Percentiles rank a stretch among this genome's conserved stretches.
Conservation (phyloP, 768 basidiomycete genomes). For the Leccinum sublutescens region DNA sequence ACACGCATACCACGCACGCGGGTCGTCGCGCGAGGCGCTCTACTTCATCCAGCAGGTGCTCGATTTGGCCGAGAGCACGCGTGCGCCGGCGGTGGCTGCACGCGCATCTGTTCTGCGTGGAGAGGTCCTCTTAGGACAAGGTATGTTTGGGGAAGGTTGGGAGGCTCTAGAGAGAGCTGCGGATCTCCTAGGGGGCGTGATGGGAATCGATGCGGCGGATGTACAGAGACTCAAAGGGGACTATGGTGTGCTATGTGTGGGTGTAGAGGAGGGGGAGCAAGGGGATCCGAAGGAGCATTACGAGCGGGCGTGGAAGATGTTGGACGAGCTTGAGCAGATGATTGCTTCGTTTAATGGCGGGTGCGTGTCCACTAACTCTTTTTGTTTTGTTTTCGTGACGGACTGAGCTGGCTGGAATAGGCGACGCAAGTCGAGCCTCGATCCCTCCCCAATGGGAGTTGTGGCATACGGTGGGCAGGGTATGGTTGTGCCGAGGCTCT, state of each 20-base stretch:
- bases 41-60: slow-evolving; percentile 79
- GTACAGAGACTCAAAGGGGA: slow-evolving; percentile 56
- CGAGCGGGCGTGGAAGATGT: slow-evolving; percentile 51
- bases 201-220: slow-evolving; percentile 58
- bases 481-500: slow-evolving; percentile 55
- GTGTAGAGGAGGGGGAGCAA: slow-evolving; percentile 27
- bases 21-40: slow-evolving; percentile 81
- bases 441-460: slow-evolving; percentile 24
- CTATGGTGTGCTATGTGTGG: slow-evolving; percentile 35
- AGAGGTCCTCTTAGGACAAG: slow-evolving; percentile 68
- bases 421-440: slow-evolving; percentile 45
- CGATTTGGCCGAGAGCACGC: slow-evolving; percentile 68
- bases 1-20: slow-evolving; percentile 64
- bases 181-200: slow-evolving; percentile 43
- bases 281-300: slow-evolving; percentile 55
- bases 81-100: slow-evolving; percentile 60
- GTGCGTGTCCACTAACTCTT: slow-evolving; percentile 14
- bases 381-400: too few relatives aligned
- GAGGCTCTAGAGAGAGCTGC: slow-evolving; percentile 45
- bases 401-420: slow-evolving; percentile 21
- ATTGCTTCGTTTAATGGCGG: slow-evolving; percentile 55
- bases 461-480: slow-evolving; percentile 38
- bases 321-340: slow-evolving; percentile 58
- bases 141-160: slow-evolving; percentile 55
- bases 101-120: slow-evolving; percentile 66